Conservation (phyloP, 148 eudicot genomes). For the Silene uniflora region DNA sequence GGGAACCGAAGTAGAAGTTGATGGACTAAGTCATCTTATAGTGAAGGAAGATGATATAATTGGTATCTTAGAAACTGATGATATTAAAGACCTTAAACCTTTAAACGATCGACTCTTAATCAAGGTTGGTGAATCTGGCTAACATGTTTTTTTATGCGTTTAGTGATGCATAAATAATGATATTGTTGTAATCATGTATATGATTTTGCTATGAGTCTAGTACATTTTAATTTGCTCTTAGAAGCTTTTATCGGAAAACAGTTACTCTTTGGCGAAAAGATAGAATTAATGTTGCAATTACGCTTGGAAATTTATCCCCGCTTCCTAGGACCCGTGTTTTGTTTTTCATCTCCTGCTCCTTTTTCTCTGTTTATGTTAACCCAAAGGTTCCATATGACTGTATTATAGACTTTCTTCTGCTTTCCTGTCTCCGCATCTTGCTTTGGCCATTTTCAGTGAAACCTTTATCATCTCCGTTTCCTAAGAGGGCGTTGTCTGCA, state of each 20-base stretch:
- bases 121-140: slow-evolving; percentile 39
- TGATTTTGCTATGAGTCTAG: not conserved
- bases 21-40: slow-evolving; percentile 60
- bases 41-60: slow-evolving; percentile 76
- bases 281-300: not conserved
- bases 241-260: not conserved
- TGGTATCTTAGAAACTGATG: slow-evolving; percentile 68
- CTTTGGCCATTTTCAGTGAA: not conserved
- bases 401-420: no score
- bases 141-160: not conserved
- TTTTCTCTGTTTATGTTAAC: not conserved
- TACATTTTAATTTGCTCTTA: not conserved
- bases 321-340: not conserved
- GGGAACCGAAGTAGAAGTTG: slow-evolving; percentile 73
- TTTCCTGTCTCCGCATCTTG: not conserved
- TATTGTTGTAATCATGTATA: not conserved
- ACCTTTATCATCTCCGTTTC: not conserved
- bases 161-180: not conserved
- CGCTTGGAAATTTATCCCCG: not conserved
- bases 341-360: not conserved
- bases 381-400: not conserved
- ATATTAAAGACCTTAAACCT: slow-evolving; percentile 73
- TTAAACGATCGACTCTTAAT: slow-evolving; percentile 62
- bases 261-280: not conserved
- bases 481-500: not conserved